phyloP scores from a whole-genome alignment of 495 filamentous ascomycete genomes.

The Podospora tetraspora region DNA sequence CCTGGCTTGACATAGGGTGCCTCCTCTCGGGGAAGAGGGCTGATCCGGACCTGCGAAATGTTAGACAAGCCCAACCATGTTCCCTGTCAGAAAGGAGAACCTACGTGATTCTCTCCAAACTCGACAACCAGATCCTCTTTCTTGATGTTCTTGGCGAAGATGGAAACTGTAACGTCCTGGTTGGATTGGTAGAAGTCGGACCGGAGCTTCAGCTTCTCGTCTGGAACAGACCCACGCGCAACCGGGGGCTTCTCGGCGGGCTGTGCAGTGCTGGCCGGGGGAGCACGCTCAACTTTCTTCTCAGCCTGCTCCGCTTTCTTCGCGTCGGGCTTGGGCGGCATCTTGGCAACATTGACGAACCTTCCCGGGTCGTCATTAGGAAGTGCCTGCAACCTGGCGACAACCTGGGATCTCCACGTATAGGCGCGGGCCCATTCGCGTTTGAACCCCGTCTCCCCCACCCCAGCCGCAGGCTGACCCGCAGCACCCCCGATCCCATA shows the following conservation, averaged over 20 bases:
- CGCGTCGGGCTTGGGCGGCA: slow-evolving; percentile 50
- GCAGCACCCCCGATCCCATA: not conserved
- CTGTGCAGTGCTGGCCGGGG: slow-evolving; percentile 13
- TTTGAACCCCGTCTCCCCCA: slow-evolving; percentile 23
- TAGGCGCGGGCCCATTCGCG: slow-evolving; percentile 35
- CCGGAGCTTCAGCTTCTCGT: slow-evolving; percentile 30
- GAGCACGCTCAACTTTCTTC: slow-evolving; percentile 22
- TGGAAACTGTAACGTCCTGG: slow-evolving; percentile 29
- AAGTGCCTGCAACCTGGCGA: slow-evolving; percentile 56
- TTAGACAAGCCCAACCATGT: slow-evolving; percentile 2
- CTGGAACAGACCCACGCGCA: slow-evolving; percentile 21
- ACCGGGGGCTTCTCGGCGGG: slow-evolving; percentile 12
- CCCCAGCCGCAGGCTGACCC: not conserved
- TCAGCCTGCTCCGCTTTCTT: slow-evolving; percentile 14
- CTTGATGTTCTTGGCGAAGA: slow-evolving; percentile 40
- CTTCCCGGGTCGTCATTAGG: slow-evolving; percentile 54
- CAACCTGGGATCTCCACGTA: slow-evolving; percentile 36
- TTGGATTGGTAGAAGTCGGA: slow-evolving; percentile 39
- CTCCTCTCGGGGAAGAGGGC: slow-evolving; percentile 23
- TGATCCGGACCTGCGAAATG: slow-evolving; percentile 22
- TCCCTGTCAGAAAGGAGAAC: not conserved
- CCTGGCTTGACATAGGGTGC: slow-evolving; percentile 25
- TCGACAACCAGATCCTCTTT: slow-evolving; percentile 29
- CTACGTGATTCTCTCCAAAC: slow-evolving; percentile 25
- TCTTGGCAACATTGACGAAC: slow-evolving; percentile 55